Percentiles rank a stretch among this genome's conserved stretches.
phyloP scores from a whole-genome alignment of 179 eudicot genomes.

The Monotropa hypopitys region DNA sequence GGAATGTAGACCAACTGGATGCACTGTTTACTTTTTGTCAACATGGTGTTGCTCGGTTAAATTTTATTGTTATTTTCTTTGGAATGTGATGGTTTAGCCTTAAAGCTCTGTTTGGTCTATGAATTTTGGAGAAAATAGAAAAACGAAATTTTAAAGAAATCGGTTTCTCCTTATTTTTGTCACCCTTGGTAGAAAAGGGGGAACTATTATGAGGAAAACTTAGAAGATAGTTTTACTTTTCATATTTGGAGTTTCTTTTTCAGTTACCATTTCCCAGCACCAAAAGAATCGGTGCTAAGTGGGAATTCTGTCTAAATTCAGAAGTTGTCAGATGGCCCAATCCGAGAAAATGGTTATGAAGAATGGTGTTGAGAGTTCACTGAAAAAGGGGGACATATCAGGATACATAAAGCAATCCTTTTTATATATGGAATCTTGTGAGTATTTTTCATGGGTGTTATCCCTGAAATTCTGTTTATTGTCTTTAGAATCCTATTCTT shows the following conservation, averaged over 20 bases:
- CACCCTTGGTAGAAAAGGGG: background rate
- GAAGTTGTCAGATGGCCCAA: background rate
- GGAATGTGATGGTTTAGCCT: background rate
- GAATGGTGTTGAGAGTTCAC: background rate
- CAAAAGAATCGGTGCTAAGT: background rate
- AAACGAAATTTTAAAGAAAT: background rate
- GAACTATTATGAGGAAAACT: background rate
- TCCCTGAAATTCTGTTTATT: background rate
- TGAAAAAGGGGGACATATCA: background rate
- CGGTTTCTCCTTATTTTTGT: background rate
- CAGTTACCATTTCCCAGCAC: background rate
- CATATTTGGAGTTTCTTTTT: background rate
- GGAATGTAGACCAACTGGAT: background rate
- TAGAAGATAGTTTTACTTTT: background rate
- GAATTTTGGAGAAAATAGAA: background rate
- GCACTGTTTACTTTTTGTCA: background rate
- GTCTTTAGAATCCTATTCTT: background rate
- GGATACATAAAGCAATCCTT: background rate
- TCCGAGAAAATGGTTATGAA: background rate
- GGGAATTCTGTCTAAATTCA: background rate
- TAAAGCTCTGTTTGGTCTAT: background rate
- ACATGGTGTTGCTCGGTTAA: background rate
- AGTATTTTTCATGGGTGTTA: background rate
- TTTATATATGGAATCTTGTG: background rate
- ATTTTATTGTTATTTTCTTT: background rate